Base-by-base conservation (phyloP, 164 flowering plant species). In the Liquidambar formosana region DNA sequence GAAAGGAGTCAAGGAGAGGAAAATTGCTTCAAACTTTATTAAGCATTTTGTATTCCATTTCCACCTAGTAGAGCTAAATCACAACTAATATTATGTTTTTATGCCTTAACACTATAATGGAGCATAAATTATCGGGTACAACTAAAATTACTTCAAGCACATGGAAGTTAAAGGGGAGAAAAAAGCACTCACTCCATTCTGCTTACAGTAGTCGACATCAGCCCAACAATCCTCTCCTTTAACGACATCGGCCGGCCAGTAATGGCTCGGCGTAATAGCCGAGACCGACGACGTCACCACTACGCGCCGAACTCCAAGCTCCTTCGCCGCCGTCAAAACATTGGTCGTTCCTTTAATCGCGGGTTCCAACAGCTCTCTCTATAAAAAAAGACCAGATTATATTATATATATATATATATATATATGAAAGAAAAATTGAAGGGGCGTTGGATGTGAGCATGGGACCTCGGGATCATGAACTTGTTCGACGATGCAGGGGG, bases 211-310 rank as follows among this genome's bases (percentile, higher is more conserved):
- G 10, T 95, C 96, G 8, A 77, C 61, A 74, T 90, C 96, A 4
- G 94, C 63, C 99, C 97, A 96, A 71, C 96, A 88, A 61, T 91
- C 87, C 78, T 96, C 97, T 0, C 58, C 60, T 75, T 81, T 88
- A 33, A 82, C 78, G 1, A 67, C 79, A 72, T 91, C 90, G 12
- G 86, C 80, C 0, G 96, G 95, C 97, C 96, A 90, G 52, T 70
- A 69, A 9, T 88, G 94, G 64, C 85, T 91, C 0, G 94, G 96
- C 0, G 66, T 68, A 61, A 96, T 89, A 22, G 98, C 90, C 0
- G 94, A 84, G 27, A 78, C 74, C 0, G 98, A 96, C 0, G 99
- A 96, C 0, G 98, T 96, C 41, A 96, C 84, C 62, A 96, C 99
- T 63, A 96, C 98, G 41, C 96, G 87, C 67, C 70, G 66, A 26